Conservation (phyloP, 345 rosid genomes). For the Toxicodendron radicans region DNA sequence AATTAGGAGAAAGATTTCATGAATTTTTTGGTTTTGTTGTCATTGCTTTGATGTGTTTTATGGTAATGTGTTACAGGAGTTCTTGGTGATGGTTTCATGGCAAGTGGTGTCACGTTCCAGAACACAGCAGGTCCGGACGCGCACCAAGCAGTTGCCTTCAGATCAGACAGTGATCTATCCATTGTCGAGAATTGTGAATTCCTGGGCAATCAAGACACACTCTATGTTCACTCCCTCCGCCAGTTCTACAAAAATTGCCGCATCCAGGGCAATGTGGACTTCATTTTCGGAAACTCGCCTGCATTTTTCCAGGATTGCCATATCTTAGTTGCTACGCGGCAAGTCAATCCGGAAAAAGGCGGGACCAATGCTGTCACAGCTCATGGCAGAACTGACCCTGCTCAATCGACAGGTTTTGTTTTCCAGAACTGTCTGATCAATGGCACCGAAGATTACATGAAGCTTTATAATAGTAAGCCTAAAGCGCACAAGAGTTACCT, state of each 20-base stretch:
- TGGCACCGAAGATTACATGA: constrained; percentile 81
- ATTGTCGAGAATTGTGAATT: constrained; percentile 79
- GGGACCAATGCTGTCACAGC: constrained; percentile 81
- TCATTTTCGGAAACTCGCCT: constrained; percentile 89
- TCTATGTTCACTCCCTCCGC: constrained; percentile 83
- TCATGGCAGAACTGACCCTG: constrained; percentile 85
- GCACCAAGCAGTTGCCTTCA: constrained; percentile 93
- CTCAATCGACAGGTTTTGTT: constrained; percentile 72
- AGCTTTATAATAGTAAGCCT: constrained; percentile 54
- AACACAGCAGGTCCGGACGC: constrained; percentile 87
- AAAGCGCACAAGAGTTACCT: constrained; percentile 61
- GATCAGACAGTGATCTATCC: constrained; percentile 82
- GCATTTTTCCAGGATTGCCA: constrained; percentile 70
- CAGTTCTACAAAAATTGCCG: constrained; percentile 78
- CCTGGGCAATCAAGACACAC: constrained; percentile 89
- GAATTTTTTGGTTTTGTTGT: neutral
- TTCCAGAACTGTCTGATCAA: constrained; percentile 69
- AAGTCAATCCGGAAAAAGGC: constrained; percentile 64
- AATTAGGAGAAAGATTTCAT: neutral
- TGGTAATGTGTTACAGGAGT: constrained; percentile 48
- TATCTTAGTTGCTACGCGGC: constrained; percentile 65
- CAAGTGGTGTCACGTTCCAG: constrained; percentile 69
- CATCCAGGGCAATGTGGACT: constrained; percentile 88
- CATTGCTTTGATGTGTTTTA: neutral
- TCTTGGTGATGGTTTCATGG: constrained; percentile 96